Percentiles rank a stretch among this genome's conserved stretches.
Conservation (phyloP, 2,329 filamentous ascomycete genomes). For the Nemania abortiva region DNA sequence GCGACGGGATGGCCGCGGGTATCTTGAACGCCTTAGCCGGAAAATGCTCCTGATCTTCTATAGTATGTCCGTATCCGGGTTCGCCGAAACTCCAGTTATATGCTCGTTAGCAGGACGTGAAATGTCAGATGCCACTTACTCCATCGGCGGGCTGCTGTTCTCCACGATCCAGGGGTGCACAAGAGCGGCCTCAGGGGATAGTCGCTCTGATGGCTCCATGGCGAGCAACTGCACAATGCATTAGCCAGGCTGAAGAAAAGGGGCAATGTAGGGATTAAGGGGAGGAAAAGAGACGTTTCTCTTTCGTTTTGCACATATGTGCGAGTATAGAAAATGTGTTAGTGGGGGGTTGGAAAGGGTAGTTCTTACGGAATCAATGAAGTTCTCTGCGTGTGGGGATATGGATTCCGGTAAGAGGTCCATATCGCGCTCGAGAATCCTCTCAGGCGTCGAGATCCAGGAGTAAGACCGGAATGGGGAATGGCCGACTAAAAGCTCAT, state of each 20-base stretch:
- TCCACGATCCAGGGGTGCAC: constrained; percentile 96
- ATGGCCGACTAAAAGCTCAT: constrained; percentile 94
- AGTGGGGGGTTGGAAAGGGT: not conserved
- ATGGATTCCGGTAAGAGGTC: constrained; percentile 78
- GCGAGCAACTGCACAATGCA: constrained; percentile 76
- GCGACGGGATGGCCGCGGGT: not conserved
- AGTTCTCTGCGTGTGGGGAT: constrained; percentile 86
- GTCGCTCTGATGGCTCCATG: constrained; percentile 90
- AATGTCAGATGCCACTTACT: not conserved
- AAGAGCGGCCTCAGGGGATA: constrained; percentile 87
- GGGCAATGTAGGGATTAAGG: not conserved
- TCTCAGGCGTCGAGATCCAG: constrained; percentile 92
- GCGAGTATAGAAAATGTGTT: too few species aligned
- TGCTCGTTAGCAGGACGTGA: not conserved
- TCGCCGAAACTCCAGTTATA: not conserved
- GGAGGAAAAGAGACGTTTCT: not conserved
- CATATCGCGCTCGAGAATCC: constrained; percentile 91
- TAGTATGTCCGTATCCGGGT: not conserved
- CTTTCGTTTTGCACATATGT: not conserved
- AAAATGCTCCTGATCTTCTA: not conserved
- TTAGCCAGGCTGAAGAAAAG: constrained; percentile 30
- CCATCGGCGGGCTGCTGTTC: constrained; percentile 77
- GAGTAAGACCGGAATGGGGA: too few species aligned
- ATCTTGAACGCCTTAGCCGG: not conserved
- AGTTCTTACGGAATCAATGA: constrained; percentile 83